A percentile compares a stretch with the other conserved stretches of the same genome.
phyloP scores from a whole-genome alignment of 2,329 filamentous ascomycete species.

The Phaeosphaeria sp. region DNA sequence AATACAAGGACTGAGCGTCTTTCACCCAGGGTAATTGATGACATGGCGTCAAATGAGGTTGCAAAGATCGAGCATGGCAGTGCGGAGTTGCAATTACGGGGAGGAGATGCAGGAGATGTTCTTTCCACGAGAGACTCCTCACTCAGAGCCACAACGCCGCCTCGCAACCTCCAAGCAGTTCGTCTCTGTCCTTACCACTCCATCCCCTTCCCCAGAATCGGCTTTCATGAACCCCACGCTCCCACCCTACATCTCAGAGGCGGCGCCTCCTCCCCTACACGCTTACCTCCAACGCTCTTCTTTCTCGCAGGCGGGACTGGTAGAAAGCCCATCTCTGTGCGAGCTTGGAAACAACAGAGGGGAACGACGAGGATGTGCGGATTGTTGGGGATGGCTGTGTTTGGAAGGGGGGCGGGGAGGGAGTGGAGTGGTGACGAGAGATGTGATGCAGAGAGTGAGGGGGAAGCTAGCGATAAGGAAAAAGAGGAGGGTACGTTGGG shows the following conservation, averaged over 20 bases:
- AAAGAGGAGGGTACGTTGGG: neutral
- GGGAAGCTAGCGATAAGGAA: neutral
- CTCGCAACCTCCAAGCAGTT: no score
- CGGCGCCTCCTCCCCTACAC: slow-evolving; percentile 9
- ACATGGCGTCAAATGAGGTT: neutral
- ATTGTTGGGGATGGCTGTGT: slow-evolving; percentile 30
- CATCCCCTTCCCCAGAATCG: neutral
- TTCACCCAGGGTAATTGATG: neutral
- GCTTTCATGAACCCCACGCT: neutral
- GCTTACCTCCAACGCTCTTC: slow-evolving; percentile 23
- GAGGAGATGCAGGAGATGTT: neutral
- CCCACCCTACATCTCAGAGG: slow-evolving; percentile 19
- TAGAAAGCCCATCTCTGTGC: slow-evolving; percentile 12
- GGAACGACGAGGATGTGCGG: slow-evolving; percentile 32
- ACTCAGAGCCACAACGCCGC: no score
- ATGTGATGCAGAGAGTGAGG: neutral
- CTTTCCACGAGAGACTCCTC: no score
- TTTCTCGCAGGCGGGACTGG: slow-evolving; percentile 35
- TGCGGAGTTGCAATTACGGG: neutral
- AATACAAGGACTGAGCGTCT: no score
- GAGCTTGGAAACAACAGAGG: slow-evolving; percentile 28
- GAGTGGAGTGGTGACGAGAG: slow-evolving; percentile 5
- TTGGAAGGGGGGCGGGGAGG: slow-evolving; percentile 21
- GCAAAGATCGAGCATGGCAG: neutral
- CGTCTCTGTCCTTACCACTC: neutral